phyloP scores from a whole-genome alignment of 257 asterid genomes.

The Solanum verrucosum region DNA sequence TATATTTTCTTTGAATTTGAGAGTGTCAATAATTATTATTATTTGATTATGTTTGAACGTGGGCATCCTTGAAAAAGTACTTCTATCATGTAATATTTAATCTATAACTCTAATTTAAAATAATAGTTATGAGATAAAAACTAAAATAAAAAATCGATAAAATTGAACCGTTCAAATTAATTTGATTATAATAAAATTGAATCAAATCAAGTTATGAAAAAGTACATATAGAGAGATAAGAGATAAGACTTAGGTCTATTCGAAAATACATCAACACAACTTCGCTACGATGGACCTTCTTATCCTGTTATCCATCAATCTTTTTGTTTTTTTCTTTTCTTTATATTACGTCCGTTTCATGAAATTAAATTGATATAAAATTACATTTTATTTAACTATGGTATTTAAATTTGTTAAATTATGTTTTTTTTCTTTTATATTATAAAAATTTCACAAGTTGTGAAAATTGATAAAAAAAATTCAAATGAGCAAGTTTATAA shows the following conservation, averaged over 20 bases:
- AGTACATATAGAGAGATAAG: neutral
- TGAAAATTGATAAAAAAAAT: too few species aligned
- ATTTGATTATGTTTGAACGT: too few species aligned
- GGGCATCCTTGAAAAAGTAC: neutral
- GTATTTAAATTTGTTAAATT: too few species aligned
- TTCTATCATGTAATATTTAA: neutral
- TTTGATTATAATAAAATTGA: too few species aligned
- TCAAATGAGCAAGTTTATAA: too few species aligned
- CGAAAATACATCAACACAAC: neutral
- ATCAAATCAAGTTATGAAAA: neutral
- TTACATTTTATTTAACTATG: too few species aligned
- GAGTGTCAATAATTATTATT: neutral
- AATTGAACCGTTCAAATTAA: neutral
- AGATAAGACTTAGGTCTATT: neutral
- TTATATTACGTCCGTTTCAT: too few species aligned
- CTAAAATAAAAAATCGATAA: too few species aligned
- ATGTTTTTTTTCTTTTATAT: too few species aligned
- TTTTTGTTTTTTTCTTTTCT: neutral
- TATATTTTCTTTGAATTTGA: neutral
- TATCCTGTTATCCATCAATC: neutral
- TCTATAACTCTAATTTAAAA: neutral
- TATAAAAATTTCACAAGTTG: too few species aligned
- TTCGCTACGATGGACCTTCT: neutral
- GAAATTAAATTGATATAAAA: too few species aligned
- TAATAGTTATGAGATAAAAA: too few species aligned